A percentile compares a stretch with the other conserved stretches of the same genome.
Conservation (phyloP, 2,329 filamentous ascomycete genomes). For the Fusarium drepaniforme region DNA sequence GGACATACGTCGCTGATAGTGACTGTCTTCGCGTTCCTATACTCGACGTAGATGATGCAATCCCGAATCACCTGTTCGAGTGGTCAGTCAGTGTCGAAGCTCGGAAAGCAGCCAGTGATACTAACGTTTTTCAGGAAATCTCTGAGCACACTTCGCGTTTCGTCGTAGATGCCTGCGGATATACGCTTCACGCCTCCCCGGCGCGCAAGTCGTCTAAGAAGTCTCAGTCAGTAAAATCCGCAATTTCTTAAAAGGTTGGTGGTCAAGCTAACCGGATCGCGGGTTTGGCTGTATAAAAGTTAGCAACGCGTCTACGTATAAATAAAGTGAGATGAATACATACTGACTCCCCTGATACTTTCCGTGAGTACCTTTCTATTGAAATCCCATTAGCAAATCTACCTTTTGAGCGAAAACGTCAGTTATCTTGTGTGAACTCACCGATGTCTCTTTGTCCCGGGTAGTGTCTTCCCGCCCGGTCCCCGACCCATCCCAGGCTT, state of each 20-base stretch:
- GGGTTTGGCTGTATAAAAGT: conserved; percentile 59
- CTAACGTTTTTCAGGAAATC: conserved; percentile 61
- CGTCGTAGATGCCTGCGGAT: conserved; percentile 72
- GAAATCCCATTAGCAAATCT: neutral
- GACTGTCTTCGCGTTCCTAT: conserved; percentile 70
- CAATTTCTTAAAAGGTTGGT: neutral
- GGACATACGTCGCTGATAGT: conserved; percentile 70
- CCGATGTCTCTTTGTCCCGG: conserved; percentile 44
- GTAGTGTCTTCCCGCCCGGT: conserved; percentile 32
- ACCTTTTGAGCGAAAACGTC: neutral
- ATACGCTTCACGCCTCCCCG: conserved; percentile 84
- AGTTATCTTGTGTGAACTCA: conserved; percentile 15
- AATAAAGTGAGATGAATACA: conserved; percentile 39
- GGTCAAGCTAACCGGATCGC: conserved; percentile 61
- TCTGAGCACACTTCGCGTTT: conserved; percentile 66
- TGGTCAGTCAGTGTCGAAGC: conserved; percentile 26
- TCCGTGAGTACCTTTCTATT: conserved; percentile 63
- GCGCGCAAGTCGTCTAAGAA: conserved; percentile 73
- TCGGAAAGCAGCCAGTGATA: neutral
- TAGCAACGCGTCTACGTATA: neutral
- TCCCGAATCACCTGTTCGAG: conserved; percentile 62
- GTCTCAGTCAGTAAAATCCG: conserved; percentile 16
- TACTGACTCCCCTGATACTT: conserved; percentile 64
- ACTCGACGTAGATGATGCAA: conserved; percentile 64
- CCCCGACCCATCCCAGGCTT: conserved; percentile 2